Base-by-base conservation (phyloP, 2,329 filamentous ascomycete genomes). In the Beauveria scarabaeidicola region DNA sequence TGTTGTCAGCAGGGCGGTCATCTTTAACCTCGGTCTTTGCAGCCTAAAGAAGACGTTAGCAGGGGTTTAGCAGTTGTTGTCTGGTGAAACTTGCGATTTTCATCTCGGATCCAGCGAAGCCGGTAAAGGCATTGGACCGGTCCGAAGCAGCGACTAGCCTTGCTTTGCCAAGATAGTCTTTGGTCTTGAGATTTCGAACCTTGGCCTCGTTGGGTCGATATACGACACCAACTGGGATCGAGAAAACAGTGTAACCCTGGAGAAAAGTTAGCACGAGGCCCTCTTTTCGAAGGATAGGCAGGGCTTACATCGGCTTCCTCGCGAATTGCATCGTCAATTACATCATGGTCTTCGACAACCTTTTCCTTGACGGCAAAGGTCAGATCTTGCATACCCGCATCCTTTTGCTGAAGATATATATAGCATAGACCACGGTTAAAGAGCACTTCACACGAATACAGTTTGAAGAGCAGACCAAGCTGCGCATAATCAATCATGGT, bases 401-500 rank as follows among this genome's bases (percentile, higher is more conserved):
- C 90, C 73, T 88, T 89, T 73, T 97, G 91, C 70, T 96, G 90
- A 32, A 97, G 81, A 70, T 97, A 97, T 68, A 97, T 96, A 76
- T 97, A 97, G 77, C 94, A 97, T 61, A 99, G 80, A 61, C 94
- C 94, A 57, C 94, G 87, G 73, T 99, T 99, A 80, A 99, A 99
- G 27, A 99, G 80, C 2, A 97, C 93, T 70, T 99, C 94, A 76
- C 94, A 99, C 1, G 94, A 97, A 74, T 93, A 97, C 11, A 99
- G 79, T 73, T 96, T 96, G 79, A 97, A 99, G 61, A 95, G 88
- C 48, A 99, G 82, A 21, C 94, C 94, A 52, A 99, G 76, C 73
- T 99, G 94, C 62, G 96, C 91, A 73, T 99, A 99, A 74, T 99
- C 92, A 74, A 99, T 99, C 76, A 94, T 90, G 60, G 91, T 92